Evolutionary conservation across 148 eudicot genomes (phyloP).

Genomic region (Rhododendron henanense): DNA sequence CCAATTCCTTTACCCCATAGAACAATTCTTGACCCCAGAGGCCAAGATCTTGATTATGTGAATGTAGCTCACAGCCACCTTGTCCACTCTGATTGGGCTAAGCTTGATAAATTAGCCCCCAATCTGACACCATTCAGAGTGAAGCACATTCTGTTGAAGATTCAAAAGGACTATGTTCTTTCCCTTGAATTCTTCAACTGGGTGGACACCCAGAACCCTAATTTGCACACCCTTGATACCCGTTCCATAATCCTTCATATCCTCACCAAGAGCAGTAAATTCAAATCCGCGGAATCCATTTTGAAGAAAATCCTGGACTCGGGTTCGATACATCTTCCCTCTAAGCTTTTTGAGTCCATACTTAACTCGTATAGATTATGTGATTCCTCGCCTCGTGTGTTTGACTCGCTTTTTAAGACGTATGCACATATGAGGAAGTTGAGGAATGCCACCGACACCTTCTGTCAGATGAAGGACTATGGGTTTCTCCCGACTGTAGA

Average conservation of each 20-base stretch:
- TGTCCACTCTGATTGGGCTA: conserved; percentile 69
- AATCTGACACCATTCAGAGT: conserved; percentile 50
- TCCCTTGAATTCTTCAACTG: conserved; percentile 75
- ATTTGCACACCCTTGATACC: conserved; percentile 52
- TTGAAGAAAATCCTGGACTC: too few relatives aligned
- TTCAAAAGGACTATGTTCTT: conserved; percentile 61
- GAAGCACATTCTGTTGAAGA: conserved; percentile 70
- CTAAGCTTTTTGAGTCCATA: too few relatives aligned
- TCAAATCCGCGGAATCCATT: too few relatives aligned
- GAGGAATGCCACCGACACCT: too few relatives aligned
- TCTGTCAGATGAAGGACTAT: too few relatives aligned
- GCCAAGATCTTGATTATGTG: conserved; percentile 77
- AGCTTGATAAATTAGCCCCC: conserved; percentile 41
- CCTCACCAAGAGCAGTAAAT: too few relatives aligned
- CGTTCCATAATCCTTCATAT: conserved; percentile 33
- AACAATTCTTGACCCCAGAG: conserved; percentile 59
- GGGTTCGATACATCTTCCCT: too few relatives aligned
- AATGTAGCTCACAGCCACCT: conserved; percentile 78
- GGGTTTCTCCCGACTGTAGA: too few relatives aligned
- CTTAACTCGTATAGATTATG: too few relatives aligned
- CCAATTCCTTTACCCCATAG: conserved; percentile 68
- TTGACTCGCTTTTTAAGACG: too few relatives aligned
- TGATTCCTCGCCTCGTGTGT: too few relatives aligned
- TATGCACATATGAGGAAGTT: too few relatives aligned
- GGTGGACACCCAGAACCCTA: conserved; percentile 47